phyloP scores from a whole-genome alignment of 176 grass and related monocot species.

The Rhynchospora tenuis region DNA sequence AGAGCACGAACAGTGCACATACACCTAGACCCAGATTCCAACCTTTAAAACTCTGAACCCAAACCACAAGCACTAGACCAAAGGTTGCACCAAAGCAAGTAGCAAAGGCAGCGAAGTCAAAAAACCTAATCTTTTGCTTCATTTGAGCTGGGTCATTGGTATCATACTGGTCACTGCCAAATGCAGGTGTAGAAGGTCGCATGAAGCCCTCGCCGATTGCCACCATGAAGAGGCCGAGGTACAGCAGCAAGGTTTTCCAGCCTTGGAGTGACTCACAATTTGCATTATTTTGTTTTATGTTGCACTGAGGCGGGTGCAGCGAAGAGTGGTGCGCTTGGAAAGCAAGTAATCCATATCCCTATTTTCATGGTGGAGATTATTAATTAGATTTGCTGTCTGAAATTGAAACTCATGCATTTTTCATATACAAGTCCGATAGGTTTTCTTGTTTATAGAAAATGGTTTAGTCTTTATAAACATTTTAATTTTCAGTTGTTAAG shows the following conservation, averaged over 20 bases:
- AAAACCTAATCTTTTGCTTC: constrained; percentile 27
- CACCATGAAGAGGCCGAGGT: constrained; percentile 25
- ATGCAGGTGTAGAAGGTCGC: constrained; percentile 26
- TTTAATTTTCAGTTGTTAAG: no score
- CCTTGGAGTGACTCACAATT: constrained; percentile 24
- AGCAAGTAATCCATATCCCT: constrained; percentile 53
- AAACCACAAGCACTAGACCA: constrained; percentile 31
- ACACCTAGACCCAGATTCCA: constrained; percentile 41
- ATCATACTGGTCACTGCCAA: constrained; percentile 42
- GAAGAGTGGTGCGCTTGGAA: constrained; percentile 42
- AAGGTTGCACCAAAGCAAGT: constrained; percentile 32
- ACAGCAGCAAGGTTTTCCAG: constrained; percentile 21
- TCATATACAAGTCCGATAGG: no score
- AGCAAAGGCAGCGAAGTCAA: constrained; percentile 28
- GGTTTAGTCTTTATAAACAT: no score
- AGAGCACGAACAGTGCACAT: constrained; percentile 17
- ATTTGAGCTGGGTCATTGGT: constrained; percentile 19
- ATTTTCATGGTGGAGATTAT: background rate
- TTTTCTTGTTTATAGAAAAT: no score
- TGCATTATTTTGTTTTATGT: constrained; percentile 28
- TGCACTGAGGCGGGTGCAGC: constrained; percentile 38
- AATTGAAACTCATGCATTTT: no score
- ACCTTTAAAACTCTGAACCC: constrained; percentile 28
- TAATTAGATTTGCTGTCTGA: background rate
- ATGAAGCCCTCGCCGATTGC: constrained; percentile 36